Evolutionary conservation across 345 rosid genomes (phyloP), one percentile per base, ranked within the genome.

Genomic region (Adansonia digitata): DNA sequence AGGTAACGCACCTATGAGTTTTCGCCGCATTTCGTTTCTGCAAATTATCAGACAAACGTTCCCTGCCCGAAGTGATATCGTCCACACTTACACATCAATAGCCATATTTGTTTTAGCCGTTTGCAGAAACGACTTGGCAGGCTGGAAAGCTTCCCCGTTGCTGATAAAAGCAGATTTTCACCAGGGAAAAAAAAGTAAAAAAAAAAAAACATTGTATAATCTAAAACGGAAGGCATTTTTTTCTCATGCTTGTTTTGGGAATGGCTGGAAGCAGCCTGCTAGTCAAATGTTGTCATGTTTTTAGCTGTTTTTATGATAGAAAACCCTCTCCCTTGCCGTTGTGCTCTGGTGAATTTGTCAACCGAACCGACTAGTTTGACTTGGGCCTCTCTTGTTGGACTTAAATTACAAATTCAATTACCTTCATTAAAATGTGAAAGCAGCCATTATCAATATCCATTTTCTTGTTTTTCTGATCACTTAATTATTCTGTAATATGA

Each of bases 281-380:
- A 14, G 65, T 60, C n/a, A 29, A 59, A 60, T 60, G 20, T 60
- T 29, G 31, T 29, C 65, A 60, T 60, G 27, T n/a, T 63, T 63
- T 31, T 20, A 60, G 76, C 61, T 69, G 73, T 55, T 56, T 74
- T 57, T 53, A 39, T 29, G 15, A 51, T 71, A 39, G 26, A 56
- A 75, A 29, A 39, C 35, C 52, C 31, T 31, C 59, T 71, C 49
- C 11, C 17, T 55, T 42, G 45, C 22, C 31, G 26, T 48, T n/a
- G n/a, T 10, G 12, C 22, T 4, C 1, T 39, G 60, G 48, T 42
- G 63, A 69, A 66, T 78, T 67, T 73, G 48, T 65, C 74, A 69
- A 77, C 73, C 39, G 48, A 69, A 77, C 73, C 39, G 48, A 43
- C 40, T 48, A 42, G 71, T 55, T 74, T 79, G 76, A 74, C 80